Percentiles rank a stretch among this genome's conserved stretches.
Evolutionary conservation across 176 grass and related monocot genomes (phyloP).

Genomic region (Thalia dealbata): DNA sequence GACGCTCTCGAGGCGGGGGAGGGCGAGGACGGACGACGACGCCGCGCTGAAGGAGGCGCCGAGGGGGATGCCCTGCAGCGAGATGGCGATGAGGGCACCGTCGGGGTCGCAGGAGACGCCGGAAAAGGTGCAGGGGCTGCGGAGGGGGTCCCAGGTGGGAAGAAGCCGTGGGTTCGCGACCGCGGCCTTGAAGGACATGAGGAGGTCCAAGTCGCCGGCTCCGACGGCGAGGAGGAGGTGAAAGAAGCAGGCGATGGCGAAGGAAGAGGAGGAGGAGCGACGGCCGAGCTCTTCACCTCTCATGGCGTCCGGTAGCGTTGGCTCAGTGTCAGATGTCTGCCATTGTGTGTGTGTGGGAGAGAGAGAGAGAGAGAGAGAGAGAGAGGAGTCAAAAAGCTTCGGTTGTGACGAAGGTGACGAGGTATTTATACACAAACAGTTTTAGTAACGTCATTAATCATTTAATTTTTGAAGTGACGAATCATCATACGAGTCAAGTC

Average conservation of each 20-base stretch:
- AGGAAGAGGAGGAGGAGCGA: neutral
- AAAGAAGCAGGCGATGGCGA: neutral
- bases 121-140: constrained; percentile 44
- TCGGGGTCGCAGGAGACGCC: constrained; percentile 51
- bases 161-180: constrained; percentile 34
- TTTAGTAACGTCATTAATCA: no score
- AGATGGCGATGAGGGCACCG: constrained; percentile 46
- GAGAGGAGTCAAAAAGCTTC: neutral
- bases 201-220: constrained; percentile 51
- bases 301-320: constrained; percentile 14
- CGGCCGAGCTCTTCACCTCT: neutral
- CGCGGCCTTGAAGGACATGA: constrained; percentile 58
- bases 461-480: no score
- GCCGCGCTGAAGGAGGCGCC: constrained; percentile 54
- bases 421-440: neutral
- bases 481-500: no score
- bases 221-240: constrained; percentile 2
- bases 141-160: constrained; percentile 26
- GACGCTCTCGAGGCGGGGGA: constrained; percentile 40
- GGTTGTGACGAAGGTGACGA: neutral
- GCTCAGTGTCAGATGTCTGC: constrained; percentile 28
- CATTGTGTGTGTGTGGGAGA: neutral
- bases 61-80: constrained; percentile 35
- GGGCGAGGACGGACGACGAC: constrained; percentile 36
- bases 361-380: neutral